Evolutionary conservation across 129 eudicot genomes (phyloP).

Genomic region (Silybum marianum): DNA sequence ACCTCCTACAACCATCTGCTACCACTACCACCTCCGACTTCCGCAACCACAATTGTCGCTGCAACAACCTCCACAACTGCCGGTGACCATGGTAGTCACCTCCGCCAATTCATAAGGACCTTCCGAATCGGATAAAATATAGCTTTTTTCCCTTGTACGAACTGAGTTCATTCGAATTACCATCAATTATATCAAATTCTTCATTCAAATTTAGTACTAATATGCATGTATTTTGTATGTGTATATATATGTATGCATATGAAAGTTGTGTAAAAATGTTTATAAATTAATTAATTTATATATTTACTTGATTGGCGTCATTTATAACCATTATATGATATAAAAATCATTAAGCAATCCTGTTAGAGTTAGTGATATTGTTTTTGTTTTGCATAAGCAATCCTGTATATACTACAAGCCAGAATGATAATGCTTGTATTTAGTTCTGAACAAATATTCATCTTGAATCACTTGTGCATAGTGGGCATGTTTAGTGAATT

Average conservation of each 20-base stretch:
- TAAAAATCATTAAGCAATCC: not conserved
- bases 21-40: not conserved
- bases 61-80: not conserved
- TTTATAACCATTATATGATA: not conserved
- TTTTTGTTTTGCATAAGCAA: not conserved
- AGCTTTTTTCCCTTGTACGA: not conserved
- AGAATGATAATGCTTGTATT: not conserved
- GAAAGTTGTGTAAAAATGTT: not conserved
- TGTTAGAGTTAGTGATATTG: not conserved
- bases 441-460: not conserved
- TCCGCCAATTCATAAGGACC: not conserved
- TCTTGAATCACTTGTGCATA: not conserved
- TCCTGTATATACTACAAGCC: not conserved
- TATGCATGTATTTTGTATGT: not conserved
- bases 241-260: not conserved
- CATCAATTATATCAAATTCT: not conserved
- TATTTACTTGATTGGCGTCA: not conserved
- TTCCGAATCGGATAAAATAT: not conserved
- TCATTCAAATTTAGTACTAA: not conserved
- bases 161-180: not conserved
- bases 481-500: not conserved
- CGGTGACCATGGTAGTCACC: not conserved
- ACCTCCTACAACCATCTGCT: not conserved
- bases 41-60: not conserved
- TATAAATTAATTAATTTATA: not conserved